These are phyloP conservation scores for Juglanconis oblonga DNA, from an alignment of 2,329 filamentous ascomycete genomes.

Conservation along the genomic window DNA sequence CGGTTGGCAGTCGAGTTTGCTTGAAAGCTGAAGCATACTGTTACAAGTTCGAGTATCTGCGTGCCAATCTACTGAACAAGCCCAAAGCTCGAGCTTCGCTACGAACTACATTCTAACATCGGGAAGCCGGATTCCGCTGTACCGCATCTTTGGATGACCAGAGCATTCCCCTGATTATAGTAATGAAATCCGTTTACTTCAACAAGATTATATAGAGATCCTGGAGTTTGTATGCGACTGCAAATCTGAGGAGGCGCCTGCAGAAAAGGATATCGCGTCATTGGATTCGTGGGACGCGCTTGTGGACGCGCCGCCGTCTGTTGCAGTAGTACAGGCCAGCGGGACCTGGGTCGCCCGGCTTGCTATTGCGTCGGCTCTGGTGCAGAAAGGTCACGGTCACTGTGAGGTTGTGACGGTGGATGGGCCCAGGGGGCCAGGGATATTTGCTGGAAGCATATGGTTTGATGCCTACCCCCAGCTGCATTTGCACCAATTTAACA, in stretches of 20 bases:
- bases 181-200: too few species aligned
- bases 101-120: too few species aligned
- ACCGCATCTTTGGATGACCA: too few species aligned
- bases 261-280: not conserved
- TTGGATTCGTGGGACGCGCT: not conserved
- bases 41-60: too few species aligned
- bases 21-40: too few species aligned
- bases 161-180: too few species aligned
- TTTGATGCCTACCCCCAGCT: not conserved
- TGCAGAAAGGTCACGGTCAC: not conserved
- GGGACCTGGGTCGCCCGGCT: not conserved
- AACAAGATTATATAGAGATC: not conserved
- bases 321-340: not conserved
- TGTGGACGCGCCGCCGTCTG: not conserved
- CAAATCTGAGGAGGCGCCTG: not conserved
- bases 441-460: not conserved
- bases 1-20: too few species aligned
- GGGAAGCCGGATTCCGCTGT: too few species aligned
- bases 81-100: too few species aligned
- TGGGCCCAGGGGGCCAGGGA: not conserved
- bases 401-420: not conserved
- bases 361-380: not conserved
- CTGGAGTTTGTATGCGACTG: not conserved
- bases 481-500: not conserved
- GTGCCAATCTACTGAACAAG: too few species aligned